Conservation (phyloP, 192 early-diverging fungal genomes). For the Coemansia sp. region DNA sequence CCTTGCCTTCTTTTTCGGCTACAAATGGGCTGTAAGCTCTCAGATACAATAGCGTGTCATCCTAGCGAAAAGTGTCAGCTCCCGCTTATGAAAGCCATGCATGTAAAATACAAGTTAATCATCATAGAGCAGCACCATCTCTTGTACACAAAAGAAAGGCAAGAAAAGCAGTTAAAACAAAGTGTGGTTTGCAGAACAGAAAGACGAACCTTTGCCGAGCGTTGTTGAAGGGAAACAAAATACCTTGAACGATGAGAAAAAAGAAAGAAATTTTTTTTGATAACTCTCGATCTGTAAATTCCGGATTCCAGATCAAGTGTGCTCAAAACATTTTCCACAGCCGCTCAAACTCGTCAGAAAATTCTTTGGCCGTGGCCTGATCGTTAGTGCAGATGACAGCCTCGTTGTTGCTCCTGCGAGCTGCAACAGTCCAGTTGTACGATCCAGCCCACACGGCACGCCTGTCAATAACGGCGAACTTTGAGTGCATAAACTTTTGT, state of each 20-base stretch:
- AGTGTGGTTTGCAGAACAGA: neutral
- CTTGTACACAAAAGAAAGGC: constrained; percentile 7
- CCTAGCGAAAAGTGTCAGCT: constrained; percentile 38
- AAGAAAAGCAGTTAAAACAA: constrained; percentile 15
- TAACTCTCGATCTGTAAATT: neutral
- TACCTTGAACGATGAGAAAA: neutral
- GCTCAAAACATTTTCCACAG: constrained; percentile 61
- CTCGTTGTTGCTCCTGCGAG: constrained; percentile 68
- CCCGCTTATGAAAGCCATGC: constrained; percentile 46
- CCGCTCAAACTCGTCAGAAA: constrained; percentile 60
- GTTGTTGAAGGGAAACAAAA: constrained; percentile 1
- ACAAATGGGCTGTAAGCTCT: constrained; percentile 13
- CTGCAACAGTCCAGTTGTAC: constrained; percentile 54
- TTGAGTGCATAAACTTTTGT: constrained; percentile 65
- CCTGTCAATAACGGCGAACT: constrained; percentile 67
- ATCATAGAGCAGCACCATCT: constrained; percentile 23
- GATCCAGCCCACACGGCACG: constrained; percentile 62
- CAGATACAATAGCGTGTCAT: constrained; percentile 33
- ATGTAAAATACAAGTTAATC: constrained; percentile 32
- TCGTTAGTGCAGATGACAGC: constrained; percentile 67
- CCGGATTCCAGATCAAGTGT: neutral
- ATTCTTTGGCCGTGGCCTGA: constrained; percentile 57
- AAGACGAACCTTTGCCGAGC: neutral
- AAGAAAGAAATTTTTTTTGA: constrained; percentile 5
- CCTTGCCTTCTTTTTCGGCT: neutral